Evolutionary conservation across 768 basidiomycete genomes (phyloP).

Genomic region (Amanita jacksonii): DNA sequence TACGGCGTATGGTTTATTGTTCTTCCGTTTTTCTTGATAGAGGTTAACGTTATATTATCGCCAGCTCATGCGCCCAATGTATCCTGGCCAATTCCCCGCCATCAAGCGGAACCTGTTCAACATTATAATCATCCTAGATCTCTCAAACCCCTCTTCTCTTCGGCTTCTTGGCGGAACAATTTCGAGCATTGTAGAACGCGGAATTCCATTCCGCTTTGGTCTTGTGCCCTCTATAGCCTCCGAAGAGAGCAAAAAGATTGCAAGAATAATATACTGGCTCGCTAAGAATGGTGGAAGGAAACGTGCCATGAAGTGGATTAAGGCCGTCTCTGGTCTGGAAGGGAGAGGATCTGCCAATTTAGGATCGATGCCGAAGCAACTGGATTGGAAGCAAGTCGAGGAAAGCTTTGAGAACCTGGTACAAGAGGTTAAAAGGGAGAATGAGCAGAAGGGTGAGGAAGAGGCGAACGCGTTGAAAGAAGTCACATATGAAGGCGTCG

Average conservation of each 20-base stretch:
- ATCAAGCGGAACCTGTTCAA: constrained; percentile 78
- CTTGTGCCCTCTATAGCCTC: constrained; percentile 61
- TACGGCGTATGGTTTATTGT: constrained; percentile 30
- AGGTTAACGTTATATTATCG: neutral
- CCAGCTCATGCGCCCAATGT: constrained; percentile 68
- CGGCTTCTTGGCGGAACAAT: constrained; percentile 58
- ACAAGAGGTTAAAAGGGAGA: constrained; percentile 27
- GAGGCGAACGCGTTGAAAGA: constrained; percentile 16
- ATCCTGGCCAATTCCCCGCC: constrained; percentile 71
- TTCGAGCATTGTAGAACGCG: constrained; percentile 59
- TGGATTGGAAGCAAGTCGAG: constrained; percentile 1
- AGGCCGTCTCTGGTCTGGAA: constrained; percentile 35
- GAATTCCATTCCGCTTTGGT: constrained; percentile 77
- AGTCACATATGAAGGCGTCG: constrained; percentile 14
- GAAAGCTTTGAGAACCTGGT: constrained; percentile 19
- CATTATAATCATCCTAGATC: constrained; percentile 70
- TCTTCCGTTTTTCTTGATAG: neutral
- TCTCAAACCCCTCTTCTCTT: constrained; percentile 52
- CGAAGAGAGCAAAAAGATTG: constrained; percentile 58
- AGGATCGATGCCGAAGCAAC: neutral
- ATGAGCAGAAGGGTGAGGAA: constrained; percentile 22
- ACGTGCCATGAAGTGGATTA: constrained; percentile 53
- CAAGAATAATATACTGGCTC: constrained; percentile 60
- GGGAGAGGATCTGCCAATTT: neutral
- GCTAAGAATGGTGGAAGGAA: constrained; percentile 53